Evolutionary conservation across 257 asterid species (phyloP).

Genomic region (Solanum chaucha): DNA sequence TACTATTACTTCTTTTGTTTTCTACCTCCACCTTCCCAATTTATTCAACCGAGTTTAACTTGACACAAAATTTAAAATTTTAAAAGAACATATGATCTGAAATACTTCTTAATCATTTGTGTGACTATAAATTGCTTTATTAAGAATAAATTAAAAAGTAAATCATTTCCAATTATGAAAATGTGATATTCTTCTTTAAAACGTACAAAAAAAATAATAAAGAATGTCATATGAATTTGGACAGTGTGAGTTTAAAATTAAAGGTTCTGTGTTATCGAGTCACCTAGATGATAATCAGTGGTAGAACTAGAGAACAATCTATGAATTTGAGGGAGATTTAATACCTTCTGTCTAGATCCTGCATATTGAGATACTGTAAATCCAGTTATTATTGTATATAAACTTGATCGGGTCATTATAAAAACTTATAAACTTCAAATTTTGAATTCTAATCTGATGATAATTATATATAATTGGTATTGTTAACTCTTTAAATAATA

Average conservation of each 20-base stretch:
- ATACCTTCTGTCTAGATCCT: neutral
- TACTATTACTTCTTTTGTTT: neutral
- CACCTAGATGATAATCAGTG: neutral
- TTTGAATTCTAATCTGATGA: rapidly evolving
- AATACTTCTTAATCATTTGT: neutral
- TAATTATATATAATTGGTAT: neutral
- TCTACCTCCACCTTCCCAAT: neutral
- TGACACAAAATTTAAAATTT: neutral
- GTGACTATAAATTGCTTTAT: neutral
- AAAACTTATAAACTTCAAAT: neutral
- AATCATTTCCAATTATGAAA: neutral
- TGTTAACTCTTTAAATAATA: neutral
- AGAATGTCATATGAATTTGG: neutral
- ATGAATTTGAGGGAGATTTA: neutral
- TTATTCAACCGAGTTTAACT: neutral
- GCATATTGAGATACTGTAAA: neutral
- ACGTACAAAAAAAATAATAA: neutral
- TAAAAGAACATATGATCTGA: neutral
- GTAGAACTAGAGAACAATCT: neutral
- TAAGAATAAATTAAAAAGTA: neutral
- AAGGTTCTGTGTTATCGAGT: neutral
- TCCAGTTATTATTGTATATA: neutral
- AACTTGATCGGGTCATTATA: neutral
- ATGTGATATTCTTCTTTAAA: neutral
- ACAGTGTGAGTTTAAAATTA: neutral